Evolutionary conservation across 2,329 filamentous ascomycete species (phyloP).

Genomic region (Exophiala oligosperma): DNA sequence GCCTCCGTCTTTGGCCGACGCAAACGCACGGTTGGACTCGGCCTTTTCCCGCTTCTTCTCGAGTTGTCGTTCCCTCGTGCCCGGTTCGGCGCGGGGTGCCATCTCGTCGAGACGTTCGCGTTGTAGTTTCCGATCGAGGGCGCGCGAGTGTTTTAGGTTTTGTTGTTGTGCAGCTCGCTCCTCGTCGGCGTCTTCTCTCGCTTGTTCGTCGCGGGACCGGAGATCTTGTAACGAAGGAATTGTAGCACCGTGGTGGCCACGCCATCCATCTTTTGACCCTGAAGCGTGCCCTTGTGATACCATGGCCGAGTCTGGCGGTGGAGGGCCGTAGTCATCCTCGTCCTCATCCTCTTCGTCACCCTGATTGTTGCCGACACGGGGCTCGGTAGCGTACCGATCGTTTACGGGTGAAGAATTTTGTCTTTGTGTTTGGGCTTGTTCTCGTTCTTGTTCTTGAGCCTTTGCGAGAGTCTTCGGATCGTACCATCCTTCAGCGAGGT

Average conservation of each 20-base stretch:
- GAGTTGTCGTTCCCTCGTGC: conserved; percentile 76
- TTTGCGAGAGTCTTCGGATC: conserved; percentile 69
- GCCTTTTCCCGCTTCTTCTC: conserved; percentile 79
- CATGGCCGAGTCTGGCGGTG: conserved; percentile 37
- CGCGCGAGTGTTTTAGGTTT: conserved; percentile 62
- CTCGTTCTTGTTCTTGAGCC: neutral
- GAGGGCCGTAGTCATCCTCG: conserved; percentile 64
- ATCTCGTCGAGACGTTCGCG: conserved; percentile 78
- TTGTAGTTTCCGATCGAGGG: conserved; percentile 64
- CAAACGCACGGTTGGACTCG: conserved; percentile 71
- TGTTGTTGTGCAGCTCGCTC: conserved; percentile 46
- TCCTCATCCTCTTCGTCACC: conserved; percentile 40
- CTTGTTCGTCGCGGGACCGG: conserved; percentile 50
- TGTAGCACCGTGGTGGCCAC: conserved; percentile 50
- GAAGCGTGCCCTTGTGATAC: conserved; percentile 27
- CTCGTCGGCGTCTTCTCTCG: conserved; percentile 51
- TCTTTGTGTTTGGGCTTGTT: too few relatives aligned
- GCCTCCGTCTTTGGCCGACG: conserved; percentile 51
- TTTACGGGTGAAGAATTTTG: neutral
- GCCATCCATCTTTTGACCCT: conserved; percentile 17
- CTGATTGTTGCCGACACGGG: neutral
- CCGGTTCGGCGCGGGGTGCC: conserved; percentile 76
- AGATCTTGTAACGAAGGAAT: conserved; percentile 77
- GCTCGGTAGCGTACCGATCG: neutral
- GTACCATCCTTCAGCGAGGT: conserved; percentile 91